Percentiles rank a stretch among this genome's conserved stretches.
Conservation (phyloP, 495 filamentous ascomycete species). For the Physcia stellaris region DNA sequence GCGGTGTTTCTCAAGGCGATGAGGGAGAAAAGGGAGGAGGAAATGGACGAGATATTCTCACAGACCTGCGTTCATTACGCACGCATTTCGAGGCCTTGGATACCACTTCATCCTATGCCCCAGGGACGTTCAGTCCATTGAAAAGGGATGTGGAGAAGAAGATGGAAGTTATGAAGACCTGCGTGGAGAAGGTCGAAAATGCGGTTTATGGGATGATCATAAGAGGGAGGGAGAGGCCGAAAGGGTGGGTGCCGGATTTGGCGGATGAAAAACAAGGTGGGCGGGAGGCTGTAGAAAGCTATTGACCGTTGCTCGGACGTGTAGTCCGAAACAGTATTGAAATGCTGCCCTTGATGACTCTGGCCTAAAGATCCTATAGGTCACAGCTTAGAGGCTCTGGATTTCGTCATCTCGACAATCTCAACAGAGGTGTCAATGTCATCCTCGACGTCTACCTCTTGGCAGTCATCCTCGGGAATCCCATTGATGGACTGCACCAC, state of each 20-base stretch:
- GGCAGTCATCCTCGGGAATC: slow-evolving; percentile 72
- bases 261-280: slow-evolving; percentile 23
- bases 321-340: no score
- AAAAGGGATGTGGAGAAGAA: slow-evolving; percentile 61
- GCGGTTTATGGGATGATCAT: slow-evolving; percentile 78
- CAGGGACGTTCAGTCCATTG: slow-evolving; percentile 25
- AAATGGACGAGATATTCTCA: slow-evolving; percentile 36
- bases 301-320: no score
- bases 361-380: no score
- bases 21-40: slow-evolving; percentile 7
- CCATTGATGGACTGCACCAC: slow-evolving; percentile 84
- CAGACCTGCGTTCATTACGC: slow-evolving; percentile 62
- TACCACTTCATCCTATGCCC: slow-evolving; percentile 25
- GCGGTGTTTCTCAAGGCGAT: slow-evolving; percentile 8
- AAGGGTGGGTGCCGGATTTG: slow-evolving; percentile 84
- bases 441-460: slow-evolving; percentile 51
- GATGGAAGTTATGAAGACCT: slow-evolving; percentile 69
- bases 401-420: no score
- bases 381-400: no score
- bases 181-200: slow-evolving; percentile 87
- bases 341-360: no score
- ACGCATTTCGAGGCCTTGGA: slow-evolving; percentile 58
- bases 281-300: slow-evolving; percentile 29
- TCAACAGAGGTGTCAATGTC: no score
- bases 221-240: slow-evolving; percentile 74